Conservation (phyloP, 2,329 filamentous ascomycete species). For the Balansia obtecta region DNA sequence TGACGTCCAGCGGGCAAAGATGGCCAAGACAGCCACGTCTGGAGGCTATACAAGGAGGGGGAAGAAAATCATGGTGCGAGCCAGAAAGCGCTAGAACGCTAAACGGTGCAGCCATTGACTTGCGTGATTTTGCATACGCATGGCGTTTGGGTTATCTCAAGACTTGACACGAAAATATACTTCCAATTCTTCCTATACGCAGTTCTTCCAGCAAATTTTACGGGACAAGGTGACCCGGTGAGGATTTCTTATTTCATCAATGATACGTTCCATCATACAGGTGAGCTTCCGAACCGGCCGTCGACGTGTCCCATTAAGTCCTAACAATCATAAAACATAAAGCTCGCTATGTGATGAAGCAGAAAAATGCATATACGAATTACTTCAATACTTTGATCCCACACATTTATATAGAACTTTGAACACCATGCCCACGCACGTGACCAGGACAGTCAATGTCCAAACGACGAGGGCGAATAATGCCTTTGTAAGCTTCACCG, state of each 20-base stretch:
- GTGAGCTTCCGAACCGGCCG: background rate
- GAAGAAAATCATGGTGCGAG: conserved; percentile 49
- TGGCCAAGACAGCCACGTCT: conserved; percentile 52
- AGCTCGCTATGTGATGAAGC: background rate
- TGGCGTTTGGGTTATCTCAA: conserved; percentile 1
- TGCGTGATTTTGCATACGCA: background rate
- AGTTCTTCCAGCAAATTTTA: background rate
- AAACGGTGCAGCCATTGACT: background rate
- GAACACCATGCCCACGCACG: conserved; percentile 37
- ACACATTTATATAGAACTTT: conserved; percentile 39
- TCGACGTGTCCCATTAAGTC: conserved; percentile 1
- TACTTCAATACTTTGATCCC: conserved; percentile 25
- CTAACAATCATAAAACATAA: background rate
- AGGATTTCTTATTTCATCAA: background rate
- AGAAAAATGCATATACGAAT: conserved; percentile 6
- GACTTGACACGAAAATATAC: background rate
- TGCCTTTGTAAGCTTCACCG: conserved; percentile 38
- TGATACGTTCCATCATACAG: background rate
- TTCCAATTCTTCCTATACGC: background rate
- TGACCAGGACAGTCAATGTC: conserved; percentile 42
- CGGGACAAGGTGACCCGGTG: too few relatives aligned
- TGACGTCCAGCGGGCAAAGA: conserved; percentile 46
- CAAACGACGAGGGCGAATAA: conserved; percentile 47
- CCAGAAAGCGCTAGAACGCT: conserved; percentile 42
- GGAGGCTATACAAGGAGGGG: conserved; percentile 47